These are phyloP conservation scores for Knufia fluminis DNA, from an alignment of 2,329 filamentous ascomycete species.

Conservation along the genomic window DNA sequence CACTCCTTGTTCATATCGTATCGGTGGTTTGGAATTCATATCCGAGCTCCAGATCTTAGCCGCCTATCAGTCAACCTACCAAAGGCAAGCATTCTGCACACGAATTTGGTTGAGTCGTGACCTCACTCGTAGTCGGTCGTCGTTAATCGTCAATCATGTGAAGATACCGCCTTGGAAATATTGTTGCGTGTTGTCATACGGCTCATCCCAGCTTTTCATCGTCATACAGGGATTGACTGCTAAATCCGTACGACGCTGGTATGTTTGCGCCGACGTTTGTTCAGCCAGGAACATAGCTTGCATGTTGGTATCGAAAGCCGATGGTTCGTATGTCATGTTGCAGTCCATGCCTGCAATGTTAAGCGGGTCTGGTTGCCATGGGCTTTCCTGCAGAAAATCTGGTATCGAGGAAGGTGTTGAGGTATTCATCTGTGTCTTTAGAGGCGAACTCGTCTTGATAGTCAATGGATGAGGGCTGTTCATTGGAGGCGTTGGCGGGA, in stretches of 20 bases:
- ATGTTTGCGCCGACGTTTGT: constrained; percentile 13
- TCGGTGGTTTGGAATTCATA: not conserved
- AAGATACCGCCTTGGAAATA: not conserved
- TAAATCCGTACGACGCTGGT: constrained; percentile 13
- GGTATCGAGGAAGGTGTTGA: not conserved
- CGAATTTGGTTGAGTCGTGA: not conserved
- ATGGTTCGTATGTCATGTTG: constrained; percentile 20
- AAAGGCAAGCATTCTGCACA: not conserved
- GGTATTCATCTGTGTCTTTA: not conserved
- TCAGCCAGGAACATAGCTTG: constrained; percentile 7
- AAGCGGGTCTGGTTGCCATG: constrained; percentile 4
- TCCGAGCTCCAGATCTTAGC: not conserved
- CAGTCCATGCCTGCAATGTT: constrained; percentile 22
- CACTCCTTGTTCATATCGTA: too few relatives aligned
- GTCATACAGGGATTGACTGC: constrained; percentile 22
- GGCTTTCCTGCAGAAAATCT: not conserved
- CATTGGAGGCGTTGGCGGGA: constrained; percentile 33
- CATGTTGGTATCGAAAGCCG: constrained; percentile 15
- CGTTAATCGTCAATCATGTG: not conserved
- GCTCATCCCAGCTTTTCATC: constrained; percentile 21
- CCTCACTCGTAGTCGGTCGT: not conserved
- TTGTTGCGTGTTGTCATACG: not conserved
- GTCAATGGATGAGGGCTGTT: constrained; percentile 29
- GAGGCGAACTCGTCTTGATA: constrained; percentile 25
- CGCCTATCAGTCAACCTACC: not conserved